phyloP scores from a whole-genome alignment of 2,329 filamentous ascomycete genomes.

The Cryphonectria japonica region DNA sequence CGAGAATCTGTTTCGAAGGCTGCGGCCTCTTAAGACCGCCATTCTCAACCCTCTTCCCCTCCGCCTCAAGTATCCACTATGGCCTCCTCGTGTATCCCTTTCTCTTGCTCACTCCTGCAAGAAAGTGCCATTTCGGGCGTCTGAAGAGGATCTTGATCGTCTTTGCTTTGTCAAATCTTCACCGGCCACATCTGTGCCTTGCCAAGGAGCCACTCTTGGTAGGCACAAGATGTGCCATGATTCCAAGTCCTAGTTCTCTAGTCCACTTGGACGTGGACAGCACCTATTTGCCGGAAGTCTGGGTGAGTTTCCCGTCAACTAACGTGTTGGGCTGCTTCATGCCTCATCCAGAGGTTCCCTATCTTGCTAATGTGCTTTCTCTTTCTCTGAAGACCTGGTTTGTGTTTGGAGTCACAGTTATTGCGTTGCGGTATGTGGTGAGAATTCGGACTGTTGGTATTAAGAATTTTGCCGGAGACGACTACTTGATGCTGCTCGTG shows the following conservation, averaged over 20 bases:
- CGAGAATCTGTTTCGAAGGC: background rate
- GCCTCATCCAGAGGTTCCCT: too few relatives aligned
- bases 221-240: slow-evolving; percentile 8
- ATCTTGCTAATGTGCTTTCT: background rate
- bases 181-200: background rate
- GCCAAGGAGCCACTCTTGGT: background rate
- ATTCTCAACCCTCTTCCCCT: background rate
- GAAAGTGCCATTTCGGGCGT: background rate
- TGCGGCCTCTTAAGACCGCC: background rate
- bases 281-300: slow-evolving; percentile 29
- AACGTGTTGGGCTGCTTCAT: background rate
- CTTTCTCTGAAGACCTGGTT: slow-evolving; percentile 13
- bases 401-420: slow-evolving; percentile 18
- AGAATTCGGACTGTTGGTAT: slow-evolving; percentile 26
- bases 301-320: slow-evolving; percentile 13
- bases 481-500: slow-evolving; percentile 23
- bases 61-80: background rate
- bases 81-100: background rate
- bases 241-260: slow-evolving; percentile 30
- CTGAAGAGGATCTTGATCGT: background rate
- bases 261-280: slow-evolving; percentile 34
- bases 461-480: slow-evolving; percentile 21
- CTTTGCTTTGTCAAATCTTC: background rate
- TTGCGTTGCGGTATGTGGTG: slow-evolving; percentile 20
- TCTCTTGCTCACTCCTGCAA: too few relatives aligned